Evolutionary conservation across 2,329 filamentous ascomycete species (phyloP).

Genomic region (Claviceps purpurea): DNA sequence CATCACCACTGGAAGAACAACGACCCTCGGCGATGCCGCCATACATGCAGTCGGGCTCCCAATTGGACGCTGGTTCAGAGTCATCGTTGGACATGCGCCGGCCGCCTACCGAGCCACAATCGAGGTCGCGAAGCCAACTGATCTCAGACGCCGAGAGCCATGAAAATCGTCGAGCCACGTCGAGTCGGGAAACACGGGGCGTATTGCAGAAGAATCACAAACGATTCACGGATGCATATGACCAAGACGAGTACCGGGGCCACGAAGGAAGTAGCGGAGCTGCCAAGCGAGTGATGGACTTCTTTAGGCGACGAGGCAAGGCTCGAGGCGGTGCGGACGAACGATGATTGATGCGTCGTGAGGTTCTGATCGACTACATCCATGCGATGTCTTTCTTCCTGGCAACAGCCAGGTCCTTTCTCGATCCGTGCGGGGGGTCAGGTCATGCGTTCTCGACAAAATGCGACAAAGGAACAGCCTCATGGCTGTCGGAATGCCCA

Average conservation of each 20-base stretch:
- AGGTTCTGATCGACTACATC: not conserved
- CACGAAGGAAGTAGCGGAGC: constrained; percentile 76
- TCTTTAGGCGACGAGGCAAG: constrained; percentile 80
- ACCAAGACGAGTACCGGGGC: constrained; percentile 52
- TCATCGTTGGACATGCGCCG: constrained; percentile 37
- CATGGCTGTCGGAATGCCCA: no score
- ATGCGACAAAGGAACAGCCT: no score
- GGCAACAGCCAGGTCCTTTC: no score
- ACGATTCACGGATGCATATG: constrained; percentile 80
- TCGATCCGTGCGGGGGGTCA: no score
- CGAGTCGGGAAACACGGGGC: constrained; percentile 29
- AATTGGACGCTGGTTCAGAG: constrained; percentile 38
- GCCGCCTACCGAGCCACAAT: constrained; percentile 24
- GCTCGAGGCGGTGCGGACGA: constrained; percentile 50
- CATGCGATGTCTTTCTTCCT: no score
- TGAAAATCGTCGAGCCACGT: constrained; percentile 25
- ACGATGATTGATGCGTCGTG: constrained; percentile 17
- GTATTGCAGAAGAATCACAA: constrained; percentile 76
- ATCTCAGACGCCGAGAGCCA: constrained; percentile 30
- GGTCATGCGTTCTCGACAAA: no score
- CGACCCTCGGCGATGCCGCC: constrained; percentile 30
- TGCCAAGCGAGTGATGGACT: constrained; percentile 92
- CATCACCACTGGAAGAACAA: constrained; percentile 24
- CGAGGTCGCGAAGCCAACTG: constrained; percentile 30
- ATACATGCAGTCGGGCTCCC: constrained; percentile 31